These are phyloP conservation scores for Lepidium didymum DNA, from an alignment of 345 rosid genomes.

Conservation along the genomic window DNA sequence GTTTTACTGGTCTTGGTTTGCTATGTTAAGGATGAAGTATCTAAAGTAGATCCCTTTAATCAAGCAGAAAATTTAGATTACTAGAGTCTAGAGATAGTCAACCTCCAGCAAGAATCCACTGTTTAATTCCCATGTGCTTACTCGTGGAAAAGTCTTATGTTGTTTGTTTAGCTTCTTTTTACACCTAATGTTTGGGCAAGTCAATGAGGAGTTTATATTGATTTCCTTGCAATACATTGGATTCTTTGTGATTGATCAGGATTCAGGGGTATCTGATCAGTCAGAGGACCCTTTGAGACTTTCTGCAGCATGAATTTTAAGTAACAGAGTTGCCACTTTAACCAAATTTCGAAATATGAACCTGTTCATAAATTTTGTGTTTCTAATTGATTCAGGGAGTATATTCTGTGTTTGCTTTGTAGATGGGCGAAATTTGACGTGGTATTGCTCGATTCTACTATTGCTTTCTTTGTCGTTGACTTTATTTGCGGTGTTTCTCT, in stretches of 20 bases:
- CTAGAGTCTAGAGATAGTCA: conserved; percentile 1
- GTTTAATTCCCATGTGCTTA: conserved; percentile 17
- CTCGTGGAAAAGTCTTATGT: conserved; percentile 10
- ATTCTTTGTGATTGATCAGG: background rate
- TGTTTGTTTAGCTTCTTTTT: conserved; percentile 1
- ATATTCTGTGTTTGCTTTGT: background rate
- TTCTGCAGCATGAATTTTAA: background rate
- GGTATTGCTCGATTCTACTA: background rate
- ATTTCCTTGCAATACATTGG: background rate
- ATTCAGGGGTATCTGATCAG: background rate
- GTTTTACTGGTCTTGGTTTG: background rate
- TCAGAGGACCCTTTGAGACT: background rate
- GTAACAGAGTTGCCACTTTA: background rate
- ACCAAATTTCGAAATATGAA: background rate
- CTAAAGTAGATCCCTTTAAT: background rate
- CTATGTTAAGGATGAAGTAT: background rate
- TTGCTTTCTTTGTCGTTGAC: conserved; percentile 1
- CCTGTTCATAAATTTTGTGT: background rate
- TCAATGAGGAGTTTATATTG: background rate
- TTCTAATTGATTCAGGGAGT: background rate
- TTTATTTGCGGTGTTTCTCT: background rate
- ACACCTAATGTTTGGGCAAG: conserved; percentile 14
- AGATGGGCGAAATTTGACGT: background rate
- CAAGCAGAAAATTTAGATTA: background rate
- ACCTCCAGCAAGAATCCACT: background rate